These are phyloP conservation scores for Phytophthora pluvialis DNA, from an alignment of 352 stramenopile genomes.

Conservation along the genomic window DNA sequence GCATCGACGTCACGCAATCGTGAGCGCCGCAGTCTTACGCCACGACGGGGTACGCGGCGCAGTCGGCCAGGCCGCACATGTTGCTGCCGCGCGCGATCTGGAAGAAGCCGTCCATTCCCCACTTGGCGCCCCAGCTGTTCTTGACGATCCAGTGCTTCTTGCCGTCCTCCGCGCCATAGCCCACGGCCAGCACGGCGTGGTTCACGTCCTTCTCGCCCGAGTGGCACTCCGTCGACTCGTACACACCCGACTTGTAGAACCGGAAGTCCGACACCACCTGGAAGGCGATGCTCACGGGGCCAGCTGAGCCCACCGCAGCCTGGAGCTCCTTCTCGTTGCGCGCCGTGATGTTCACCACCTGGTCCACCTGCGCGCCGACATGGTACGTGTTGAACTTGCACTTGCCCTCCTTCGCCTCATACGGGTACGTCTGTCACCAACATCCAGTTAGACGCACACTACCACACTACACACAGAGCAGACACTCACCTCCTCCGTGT, in stretches of 20 bases:
- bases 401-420: constrained; percentile 77
- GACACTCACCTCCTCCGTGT: constrained; percentile 65
- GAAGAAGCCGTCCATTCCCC: constrained; percentile 97
- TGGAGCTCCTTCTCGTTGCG: constrained; percentile 80
- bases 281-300: constrained; percentile 87
- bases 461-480: not conserved
- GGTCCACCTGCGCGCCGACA: constrained; percentile 71
- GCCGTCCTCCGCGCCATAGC: constrained; percentile 94
- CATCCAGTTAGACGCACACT: not conserved
- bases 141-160: constrained; percentile 97
- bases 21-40: constrained; percentile 25
- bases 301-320: constrained; percentile 64
- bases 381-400: constrained; percentile 85
- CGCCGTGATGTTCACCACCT: constrained; percentile 88
- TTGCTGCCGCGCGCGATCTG: constrained; percentile 92
- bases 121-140: constrained; percentile 95
- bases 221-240: constrained; percentile 85
- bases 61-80: constrained; percentile 90
- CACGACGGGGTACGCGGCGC: constrained; percentile 86
- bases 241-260: constrained; percentile 91
- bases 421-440: constrained; percentile 61
- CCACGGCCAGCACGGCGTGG: constrained; percentile 95
- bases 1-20: constrained; percentile 1
- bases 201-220: constrained; percentile 88
- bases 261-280: constrained; percentile 90